These are phyloP conservation scores for Trametopsis cervina DNA, from an alignment of 768 basidiomycete species.

Conservation along the genomic window DNA sequence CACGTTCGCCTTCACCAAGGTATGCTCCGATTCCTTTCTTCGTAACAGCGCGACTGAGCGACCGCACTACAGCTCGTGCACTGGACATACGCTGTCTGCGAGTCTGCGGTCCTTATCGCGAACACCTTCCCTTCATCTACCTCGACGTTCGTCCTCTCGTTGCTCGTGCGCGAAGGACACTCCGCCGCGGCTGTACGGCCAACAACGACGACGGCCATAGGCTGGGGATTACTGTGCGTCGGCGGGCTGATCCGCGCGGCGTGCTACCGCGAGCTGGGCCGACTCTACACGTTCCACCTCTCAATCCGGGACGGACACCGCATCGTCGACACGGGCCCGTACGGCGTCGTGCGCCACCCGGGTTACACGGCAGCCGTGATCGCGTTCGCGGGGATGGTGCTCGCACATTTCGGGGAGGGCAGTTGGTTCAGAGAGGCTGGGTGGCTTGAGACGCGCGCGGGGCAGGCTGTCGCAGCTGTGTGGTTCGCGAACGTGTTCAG, in stretches of 20 bases:
- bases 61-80: neutral
- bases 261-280: slow-evolving; percentile 6
- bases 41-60: neutral
- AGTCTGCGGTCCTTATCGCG: slow-evolving; percentile 1
- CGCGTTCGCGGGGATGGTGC: slow-evolving; percentile 4
- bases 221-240: too few relatives aligned
- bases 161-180: slow-evolving; percentile 6
- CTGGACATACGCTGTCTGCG: neutral
- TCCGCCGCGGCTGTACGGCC: too few relatives aligned
- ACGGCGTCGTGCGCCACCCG: slow-evolving; percentile 17
- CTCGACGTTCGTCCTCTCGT: neutral
- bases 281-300: slow-evolving; percentile 9
- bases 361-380: slow-evolving; percentile 11
- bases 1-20: neutral
- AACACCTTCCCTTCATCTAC: neutral
- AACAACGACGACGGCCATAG: too few relatives aligned
- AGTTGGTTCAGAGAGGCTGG: slow-evolving; percentile 7
- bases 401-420: slow-evolving; percentile 5
- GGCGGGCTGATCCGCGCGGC: neutral
- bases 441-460: too few relatives aligned
- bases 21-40: neutral
- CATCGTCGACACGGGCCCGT: slow-evolving; percentile 15
- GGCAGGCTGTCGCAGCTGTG: too few relatives aligned
- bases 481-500: too few relatives aligned
- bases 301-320: neutral